Evolutionary conservation across 2,329 filamentous ascomycete species (phyloP).

Genomic region (Phialophora verrucosa): DNA sequence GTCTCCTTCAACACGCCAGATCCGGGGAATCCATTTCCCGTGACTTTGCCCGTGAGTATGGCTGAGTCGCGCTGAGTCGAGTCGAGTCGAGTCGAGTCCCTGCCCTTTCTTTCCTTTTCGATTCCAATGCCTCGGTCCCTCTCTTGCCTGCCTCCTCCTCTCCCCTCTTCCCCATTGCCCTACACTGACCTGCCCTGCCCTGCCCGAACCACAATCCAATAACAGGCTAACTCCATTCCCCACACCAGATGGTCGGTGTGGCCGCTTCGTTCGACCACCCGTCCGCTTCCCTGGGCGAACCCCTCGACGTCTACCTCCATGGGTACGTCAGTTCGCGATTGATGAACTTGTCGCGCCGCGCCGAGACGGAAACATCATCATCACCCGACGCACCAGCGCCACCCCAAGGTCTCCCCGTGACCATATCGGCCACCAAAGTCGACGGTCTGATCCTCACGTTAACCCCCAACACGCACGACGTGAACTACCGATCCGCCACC

Average conservation of each 20-base stretch:
- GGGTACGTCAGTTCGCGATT: conserved; percentile 80
- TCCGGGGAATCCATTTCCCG: conserved; percentile 70
- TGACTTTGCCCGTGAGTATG: conserved; percentile 64
- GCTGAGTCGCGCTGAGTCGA: background rate
- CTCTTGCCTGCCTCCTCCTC: too few relatives aligned
- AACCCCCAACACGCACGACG: conserved; percentile 79
- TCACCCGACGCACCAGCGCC: conserved; percentile 36
- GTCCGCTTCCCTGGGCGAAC: conserved; percentile 64
- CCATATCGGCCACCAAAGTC: conserved; percentile 72
- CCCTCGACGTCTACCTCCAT: conserved; percentile 78
- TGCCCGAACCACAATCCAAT: too few relatives aligned
- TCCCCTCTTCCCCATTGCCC: too few relatives aligned
- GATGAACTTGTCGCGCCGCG: conserved; percentile 74
- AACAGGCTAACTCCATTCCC: too few relatives aligned
- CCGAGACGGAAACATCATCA: conserved; percentile 31
- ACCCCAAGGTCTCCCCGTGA: conserved; percentile 66
- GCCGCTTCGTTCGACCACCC: conserved; percentile 73
- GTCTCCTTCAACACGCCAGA: conserved; percentile 72
- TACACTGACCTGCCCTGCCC: too few relatives aligned
- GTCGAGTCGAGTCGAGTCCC: background rate
- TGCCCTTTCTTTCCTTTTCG: background rate
- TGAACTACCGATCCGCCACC: conserved; percentile 82
- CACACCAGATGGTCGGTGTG: conserved; percentile 74
- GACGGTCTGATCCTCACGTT: conserved; percentile 80
- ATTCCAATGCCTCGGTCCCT: background rate